These are phyloP conservation scores for Basipetospora sp. DNA, from an alignment of 2,329 filamentous ascomycete species.

Conservation along the genomic window DNA sequence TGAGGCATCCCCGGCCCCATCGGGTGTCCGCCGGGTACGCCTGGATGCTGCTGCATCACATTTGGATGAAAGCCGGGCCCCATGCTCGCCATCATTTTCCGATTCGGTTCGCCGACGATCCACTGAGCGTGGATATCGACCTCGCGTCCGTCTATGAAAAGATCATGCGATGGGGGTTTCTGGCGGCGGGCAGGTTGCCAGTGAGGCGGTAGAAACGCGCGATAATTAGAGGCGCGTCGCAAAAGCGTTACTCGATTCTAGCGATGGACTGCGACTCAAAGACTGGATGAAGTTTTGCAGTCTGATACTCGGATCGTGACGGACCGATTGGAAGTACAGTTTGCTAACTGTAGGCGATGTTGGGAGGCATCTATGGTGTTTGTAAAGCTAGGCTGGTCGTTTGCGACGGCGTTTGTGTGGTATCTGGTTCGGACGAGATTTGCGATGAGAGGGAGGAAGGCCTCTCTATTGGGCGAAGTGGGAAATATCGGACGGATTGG, in stretches of 20 bases:
- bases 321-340: neutral
- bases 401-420: no score
- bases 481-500: neutral
- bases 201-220: conserved; percentile 1
- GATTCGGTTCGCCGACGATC: conserved; percentile 30
- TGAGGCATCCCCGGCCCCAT: conserved; percentile 50
- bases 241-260: no score
- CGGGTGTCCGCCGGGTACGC: conserved; percentile 47
- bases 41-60: conserved; percentile 57
- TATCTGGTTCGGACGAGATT: neutral
- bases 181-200: neutral
- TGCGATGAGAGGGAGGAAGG: conserved; percentile 4
- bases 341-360: no score
- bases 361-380: no score
- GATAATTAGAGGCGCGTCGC: conserved; percentile 6
- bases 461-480: neutral
- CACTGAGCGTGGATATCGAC: conserved; percentile 47
- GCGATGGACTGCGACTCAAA: conserved; percentile 6
- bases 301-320: conserved; percentile 4
- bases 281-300: conserved; percentile 4
- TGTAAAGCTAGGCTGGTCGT: no score
- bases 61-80: conserved; percentile 48
- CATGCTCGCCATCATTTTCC: conserved; percentile 57
- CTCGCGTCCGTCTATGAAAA: conserved; percentile 10
- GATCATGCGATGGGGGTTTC: conserved; percentile 1